Evolutionary conservation across 139 green algal species (phyloP).

Genomic region (Marvania coccoides): DNA sequence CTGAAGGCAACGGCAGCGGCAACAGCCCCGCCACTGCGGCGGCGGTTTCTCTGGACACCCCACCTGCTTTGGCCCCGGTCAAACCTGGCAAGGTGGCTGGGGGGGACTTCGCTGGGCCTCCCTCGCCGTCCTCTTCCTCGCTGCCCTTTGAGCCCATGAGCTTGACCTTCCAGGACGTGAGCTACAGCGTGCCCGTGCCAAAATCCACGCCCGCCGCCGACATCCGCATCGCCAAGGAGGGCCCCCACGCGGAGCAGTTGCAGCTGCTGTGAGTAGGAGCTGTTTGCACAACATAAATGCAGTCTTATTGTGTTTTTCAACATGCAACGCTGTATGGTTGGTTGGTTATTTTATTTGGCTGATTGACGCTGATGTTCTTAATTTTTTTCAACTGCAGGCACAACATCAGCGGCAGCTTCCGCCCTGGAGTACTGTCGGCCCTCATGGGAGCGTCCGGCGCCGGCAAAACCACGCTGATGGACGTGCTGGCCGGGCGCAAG

Average conservation of each 20-base stretch:
- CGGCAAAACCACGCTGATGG: conserved; percentile 40
- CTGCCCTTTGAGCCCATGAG: conserved; percentile 35
- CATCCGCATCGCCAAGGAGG: background rate
- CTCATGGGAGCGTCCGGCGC: conserved; percentile 38
- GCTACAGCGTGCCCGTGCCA: conserved; percentile 30
- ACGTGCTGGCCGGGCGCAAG: conserved; percentile 48
- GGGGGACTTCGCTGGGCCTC: background rate
- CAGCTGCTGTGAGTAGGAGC: background rate
- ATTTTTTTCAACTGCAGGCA: too few relatives aligned
- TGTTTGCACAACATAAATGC: too few relatives aligned
- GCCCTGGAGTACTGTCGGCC: conserved; percentile 36
- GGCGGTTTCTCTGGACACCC: too few relatives aligned
- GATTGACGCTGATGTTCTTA: background rate
- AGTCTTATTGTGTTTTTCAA: too few relatives aligned
- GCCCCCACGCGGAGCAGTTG: background rate
- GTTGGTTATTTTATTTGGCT: background rate
- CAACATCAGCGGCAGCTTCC: conserved; percentile 35
- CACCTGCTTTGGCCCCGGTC: too few relatives aligned
- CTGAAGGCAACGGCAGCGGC: background rate
- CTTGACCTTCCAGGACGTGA: conserved; percentile 34
- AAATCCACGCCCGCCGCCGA: background rate
- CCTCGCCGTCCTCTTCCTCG: background rate
- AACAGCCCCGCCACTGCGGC: too few relatives aligned
- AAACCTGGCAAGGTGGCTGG: too few relatives aligned
- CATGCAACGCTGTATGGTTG: too few relatives aligned